Evolutionary conservation across 1,284 basidiomycete genomes (phyloP).

Genomic region (Ceratobasidium sp.): DNA sequence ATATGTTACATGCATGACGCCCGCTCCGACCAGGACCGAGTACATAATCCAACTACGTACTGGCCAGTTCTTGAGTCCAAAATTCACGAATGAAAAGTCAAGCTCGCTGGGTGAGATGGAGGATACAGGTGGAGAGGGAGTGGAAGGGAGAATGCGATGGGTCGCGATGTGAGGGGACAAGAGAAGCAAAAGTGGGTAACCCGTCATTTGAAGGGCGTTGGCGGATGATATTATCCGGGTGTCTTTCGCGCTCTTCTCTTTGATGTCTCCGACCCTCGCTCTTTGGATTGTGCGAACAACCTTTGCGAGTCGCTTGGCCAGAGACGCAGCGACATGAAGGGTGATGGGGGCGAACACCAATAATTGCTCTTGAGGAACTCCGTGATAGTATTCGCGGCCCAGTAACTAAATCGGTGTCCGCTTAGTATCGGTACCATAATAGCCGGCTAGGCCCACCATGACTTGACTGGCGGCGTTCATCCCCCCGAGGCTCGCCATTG

Average conservation of each 20-base stretch:
- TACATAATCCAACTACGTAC: slow-evolving; percentile 65
- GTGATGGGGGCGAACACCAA: slow-evolving; percentile 66
- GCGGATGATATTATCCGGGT: slow-evolving; percentile 48
- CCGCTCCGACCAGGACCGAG: slow-evolving; percentile 60
- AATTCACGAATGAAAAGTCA: slow-evolving; percentile 76
- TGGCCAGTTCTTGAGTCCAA: slow-evolving; percentile 66
- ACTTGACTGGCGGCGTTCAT: slow-evolving; percentile 67
- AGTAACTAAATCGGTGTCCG: slow-evolving; percentile 60
- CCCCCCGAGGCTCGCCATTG: slow-evolving; percentile 69
- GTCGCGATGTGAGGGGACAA: slow-evolving; percentile 68
- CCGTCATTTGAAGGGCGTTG: slow-evolving; percentile 62
- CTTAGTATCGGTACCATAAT: background rate
- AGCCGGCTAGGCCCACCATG: slow-evolving; percentile 59
- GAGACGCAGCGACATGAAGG: slow-evolving; percentile 62
- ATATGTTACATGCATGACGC: slow-evolving; percentile 64
- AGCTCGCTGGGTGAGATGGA: slow-evolving; percentile 71
- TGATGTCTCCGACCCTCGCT: background rate
- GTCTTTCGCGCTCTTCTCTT: slow-evolving; percentile 21
- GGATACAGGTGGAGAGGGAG: slow-evolving; percentile 58
- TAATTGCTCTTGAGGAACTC: slow-evolving; percentile 64
- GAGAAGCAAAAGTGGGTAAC: slow-evolving; percentile 62
- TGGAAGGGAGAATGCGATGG: slow-evolving; percentile 63
- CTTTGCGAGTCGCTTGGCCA: slow-evolving; percentile 60
- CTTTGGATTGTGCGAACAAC: background rate
- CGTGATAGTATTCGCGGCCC: slow-evolving; percentile 80